These are phyloP conservation scores for Ensete ventricosum DNA, from an alignment of 176 grass and related monocot genomes.

Conservation along the genomic window DNA sequence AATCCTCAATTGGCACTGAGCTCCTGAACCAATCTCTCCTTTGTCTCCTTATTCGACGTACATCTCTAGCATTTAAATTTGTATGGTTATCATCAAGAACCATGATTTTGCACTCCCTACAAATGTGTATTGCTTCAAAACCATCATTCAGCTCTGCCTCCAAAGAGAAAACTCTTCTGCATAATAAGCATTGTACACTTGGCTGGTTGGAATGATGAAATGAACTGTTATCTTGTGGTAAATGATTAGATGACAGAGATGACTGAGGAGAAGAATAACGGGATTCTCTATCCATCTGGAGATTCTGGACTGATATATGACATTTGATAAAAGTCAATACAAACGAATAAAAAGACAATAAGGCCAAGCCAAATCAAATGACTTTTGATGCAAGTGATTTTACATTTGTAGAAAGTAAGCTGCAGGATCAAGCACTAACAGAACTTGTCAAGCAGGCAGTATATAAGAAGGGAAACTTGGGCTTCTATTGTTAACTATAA, in stretches of 20 bases:
- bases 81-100: conserved; percentile 32
- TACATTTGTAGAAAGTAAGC: no score
- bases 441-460: no score
- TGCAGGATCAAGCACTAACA: no score
- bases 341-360: background rate
- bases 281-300: conserved; percentile 5
- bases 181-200: conserved; percentile 64
- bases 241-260: background rate
- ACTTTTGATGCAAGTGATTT: no score
- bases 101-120: conserved; percentile 53
- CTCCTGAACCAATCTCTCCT: conserved; percentile 27
- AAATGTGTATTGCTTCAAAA: conserved; percentile 80
- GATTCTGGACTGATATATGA: background rate
- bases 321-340: background rate
- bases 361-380: background rate
- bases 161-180: conserved; percentile 58
- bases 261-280: background rate
- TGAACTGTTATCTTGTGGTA: background rate
- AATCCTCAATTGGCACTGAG: conserved; percentile 33
- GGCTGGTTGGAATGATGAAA: conserved; percentile 16
- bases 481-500: no score
- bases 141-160: conserved; percentile 48
- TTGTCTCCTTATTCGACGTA: conserved; percentile 20
- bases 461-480: no score
- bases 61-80: conserved; percentile 14